These are phyloP conservation scores for Atkinsonella texensis DNA, from an alignment of 2,329 filamentous ascomycete genomes.

Conservation along the genomic window DNA sequence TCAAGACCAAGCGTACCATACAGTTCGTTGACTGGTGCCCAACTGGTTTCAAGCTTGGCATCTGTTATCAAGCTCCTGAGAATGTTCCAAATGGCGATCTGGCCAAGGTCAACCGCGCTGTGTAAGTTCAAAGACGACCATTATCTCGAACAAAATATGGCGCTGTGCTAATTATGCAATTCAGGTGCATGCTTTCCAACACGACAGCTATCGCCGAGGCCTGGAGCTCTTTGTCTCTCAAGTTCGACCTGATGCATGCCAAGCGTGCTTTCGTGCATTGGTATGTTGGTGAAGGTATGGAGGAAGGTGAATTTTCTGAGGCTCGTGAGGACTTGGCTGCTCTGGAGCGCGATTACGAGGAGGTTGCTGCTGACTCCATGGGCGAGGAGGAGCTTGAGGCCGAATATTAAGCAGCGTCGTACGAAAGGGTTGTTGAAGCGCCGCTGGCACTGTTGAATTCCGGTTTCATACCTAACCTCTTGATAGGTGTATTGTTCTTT, in stretches of 20 bases:
- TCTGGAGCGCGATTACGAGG: slow-evolving; percentile 96
- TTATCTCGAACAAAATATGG: neutral
- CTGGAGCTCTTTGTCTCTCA: slow-evolving; percentile 90
- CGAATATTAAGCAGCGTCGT: slow-evolving; percentile 60
- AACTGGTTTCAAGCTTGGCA: slow-evolving; percentile 99
- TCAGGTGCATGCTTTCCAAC: slow-evolving; percentile 94
- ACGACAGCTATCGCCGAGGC: slow-evolving; percentile 97
- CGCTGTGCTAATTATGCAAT: slow-evolving; percentile 13
- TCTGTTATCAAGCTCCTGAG: slow-evolving; percentile 97
- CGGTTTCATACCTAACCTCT: slow-evolving; percentile 15
- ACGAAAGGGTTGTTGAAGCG: slow-evolving; percentile 3
- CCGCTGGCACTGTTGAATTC: slow-evolving; percentile 10
- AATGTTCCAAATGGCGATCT: slow-evolving; percentile 94
- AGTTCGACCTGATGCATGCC: slow-evolving; percentile 99
- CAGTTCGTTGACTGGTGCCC: slow-evolving; percentile 99
- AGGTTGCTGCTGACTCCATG: slow-evolving; percentile 89
- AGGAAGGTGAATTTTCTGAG: slow-evolving; percentile 99
- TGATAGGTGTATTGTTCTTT: slow-evolving; percentile 26
- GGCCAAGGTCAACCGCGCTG: slow-evolving; percentile 94
- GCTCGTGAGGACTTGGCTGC: slow-evolving; percentile 97
- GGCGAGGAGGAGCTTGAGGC: slow-evolving; percentile 79
- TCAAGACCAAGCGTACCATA: slow-evolving; percentile 99
- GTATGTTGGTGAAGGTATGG: slow-evolving; percentile 99
- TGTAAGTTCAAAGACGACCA: slow-evolving; percentile 48
- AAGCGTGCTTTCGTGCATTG: slow-evolving; percentile 99